Evolutionary conservation across 331 rosid species (phyloP).

Genomic region (Cydonia oblonga): DNA sequence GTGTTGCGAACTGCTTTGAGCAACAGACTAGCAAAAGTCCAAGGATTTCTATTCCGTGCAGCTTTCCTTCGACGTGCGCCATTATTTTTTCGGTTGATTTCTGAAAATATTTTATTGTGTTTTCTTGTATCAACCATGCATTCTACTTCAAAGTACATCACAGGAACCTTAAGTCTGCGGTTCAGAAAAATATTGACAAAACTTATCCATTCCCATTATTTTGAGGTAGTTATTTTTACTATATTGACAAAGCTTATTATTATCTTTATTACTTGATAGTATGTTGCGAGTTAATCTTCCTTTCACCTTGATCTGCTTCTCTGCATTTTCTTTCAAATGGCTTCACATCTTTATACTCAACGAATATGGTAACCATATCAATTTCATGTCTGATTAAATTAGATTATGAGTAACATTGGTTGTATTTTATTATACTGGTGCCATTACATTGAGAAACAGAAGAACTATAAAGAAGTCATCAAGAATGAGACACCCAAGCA

Average conservation of each 20-base stretch:
- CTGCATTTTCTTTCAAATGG: not conserved
- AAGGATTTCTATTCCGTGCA: constrained; percentile 96
- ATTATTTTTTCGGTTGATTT: constrained; percentile 68
- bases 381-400: not conserved
- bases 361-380: not conserved
- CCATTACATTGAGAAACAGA: not conserved
- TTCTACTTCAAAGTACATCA: constrained; percentile 78
- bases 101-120: constrained; percentile 81
- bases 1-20: constrained; percentile 82
- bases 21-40: constrained; percentile 98
- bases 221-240: constrained; percentile 51
- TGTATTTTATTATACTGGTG: not conserved
- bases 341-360: not conserved
- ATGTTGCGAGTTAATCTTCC: not conserved
- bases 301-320: not conserved
- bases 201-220: constrained; percentile 85
- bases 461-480: not conserved
- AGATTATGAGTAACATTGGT: not conserved
- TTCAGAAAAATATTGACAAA: constrained; percentile 88
- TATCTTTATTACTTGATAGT: not conserved
- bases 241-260: not conserved
- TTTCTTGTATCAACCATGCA: constrained; percentile 79
- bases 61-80: constrained; percentile 99
- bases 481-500: not conserved
- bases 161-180: constrained; percentile 84